Evolutionary conservation across 2,329 filamentous ascomycete species (phyloP), one percentile per base, ranked within the genome.

Genomic region (Fusarium fujikuroi): DNA sequence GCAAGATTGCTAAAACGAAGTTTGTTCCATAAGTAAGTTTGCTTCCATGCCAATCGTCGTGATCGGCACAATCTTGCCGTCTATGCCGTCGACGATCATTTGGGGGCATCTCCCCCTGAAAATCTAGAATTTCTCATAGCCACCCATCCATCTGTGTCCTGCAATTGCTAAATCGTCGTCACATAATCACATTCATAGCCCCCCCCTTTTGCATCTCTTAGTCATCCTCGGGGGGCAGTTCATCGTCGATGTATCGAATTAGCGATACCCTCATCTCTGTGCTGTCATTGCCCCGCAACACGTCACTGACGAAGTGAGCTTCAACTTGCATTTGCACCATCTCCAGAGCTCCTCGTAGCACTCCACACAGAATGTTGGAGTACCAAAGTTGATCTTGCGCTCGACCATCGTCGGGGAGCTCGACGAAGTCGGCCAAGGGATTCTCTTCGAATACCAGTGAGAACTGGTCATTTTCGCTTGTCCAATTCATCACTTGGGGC

Each of bases 261-360:
- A 99, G 84, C 34, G 94, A 94, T 79, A 99, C 92, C 79, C 95
- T 89, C 93, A 99, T 98, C 86, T 99, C 96, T 2, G 96, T 99
- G 23, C 93, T 95, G 81, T 99, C 96, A 79, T 98, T 95, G 7
- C 96, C 96, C 63, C 95, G 91, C 68, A 99, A 86, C 37, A 97
- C 89, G 81, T 99, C 96, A 81, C 94, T 98, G 79, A 97, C 93
- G 81, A 98, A 99, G 80, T 97, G 95, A 52, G 94, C 94, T 81
- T 99, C 95, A 8, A 98, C 95, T 83, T 98, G 96, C 94, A 98
- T 97, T 88, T 98, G 95, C 79, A 98, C 95, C 96, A 99, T 99
- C 83, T 99, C 96, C 66, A 99, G 83, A 2, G 95, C 92, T 19
- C 96, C 96, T 76, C 96, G 88, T 69, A 99, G 85, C 47, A 99